Evolutionary conservation across 768 basidiomycete species (phyloP).

Genomic region (Rubroboletus satanas): DNA sequence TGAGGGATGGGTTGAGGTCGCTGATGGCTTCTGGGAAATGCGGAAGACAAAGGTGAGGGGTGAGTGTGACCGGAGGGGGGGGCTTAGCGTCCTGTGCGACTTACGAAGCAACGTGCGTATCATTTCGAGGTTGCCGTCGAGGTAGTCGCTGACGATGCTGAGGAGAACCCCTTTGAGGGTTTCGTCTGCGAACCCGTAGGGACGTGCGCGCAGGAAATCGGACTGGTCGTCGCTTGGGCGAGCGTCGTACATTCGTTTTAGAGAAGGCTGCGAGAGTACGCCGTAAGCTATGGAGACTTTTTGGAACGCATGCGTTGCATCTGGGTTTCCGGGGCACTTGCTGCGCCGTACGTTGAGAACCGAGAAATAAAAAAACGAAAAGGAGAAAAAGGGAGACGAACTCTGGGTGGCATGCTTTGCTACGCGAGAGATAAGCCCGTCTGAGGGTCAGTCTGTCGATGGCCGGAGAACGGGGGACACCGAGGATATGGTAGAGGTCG

Average conservation of each 20-base stretch:
- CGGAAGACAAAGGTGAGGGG: background rate
- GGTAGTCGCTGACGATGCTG: constrained; percentile 73
- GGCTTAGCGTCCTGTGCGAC: constrained; percentile 22
- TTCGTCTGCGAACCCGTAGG: constrained; percentile 64
- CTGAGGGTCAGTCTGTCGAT: constrained; percentile 63
- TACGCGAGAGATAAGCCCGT: constrained; percentile 72
- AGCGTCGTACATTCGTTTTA: constrained; percentile 65
- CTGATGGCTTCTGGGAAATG: constrained; percentile 61
- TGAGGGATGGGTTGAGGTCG: constrained; percentile 75
- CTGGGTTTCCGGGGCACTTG: constrained; percentile 71
- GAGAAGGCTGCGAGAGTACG: constrained; percentile 69
- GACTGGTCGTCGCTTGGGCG: constrained; percentile 39
- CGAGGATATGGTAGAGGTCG: constrained; percentile 73
- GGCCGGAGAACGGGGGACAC: constrained; percentile 45
- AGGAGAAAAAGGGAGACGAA: constrained; percentile 37
- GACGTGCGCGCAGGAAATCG: constrained; percentile 52
- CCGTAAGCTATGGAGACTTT: constrained; percentile 82
- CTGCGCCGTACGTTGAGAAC: constrained; percentile 37
- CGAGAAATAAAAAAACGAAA: background rate
- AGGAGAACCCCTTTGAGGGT: constrained; percentile 73
- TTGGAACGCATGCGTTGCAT: constrained; percentile 82
- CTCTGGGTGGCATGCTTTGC: constrained; percentile 84
- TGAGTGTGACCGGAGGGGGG: background rate
- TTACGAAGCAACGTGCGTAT: constrained; percentile 70
- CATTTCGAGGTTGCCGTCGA: constrained; percentile 86